Conservation (phyloP, 2,329 filamentous ascomycete genomes). For the Colletotrichum tropicale region DNA sequence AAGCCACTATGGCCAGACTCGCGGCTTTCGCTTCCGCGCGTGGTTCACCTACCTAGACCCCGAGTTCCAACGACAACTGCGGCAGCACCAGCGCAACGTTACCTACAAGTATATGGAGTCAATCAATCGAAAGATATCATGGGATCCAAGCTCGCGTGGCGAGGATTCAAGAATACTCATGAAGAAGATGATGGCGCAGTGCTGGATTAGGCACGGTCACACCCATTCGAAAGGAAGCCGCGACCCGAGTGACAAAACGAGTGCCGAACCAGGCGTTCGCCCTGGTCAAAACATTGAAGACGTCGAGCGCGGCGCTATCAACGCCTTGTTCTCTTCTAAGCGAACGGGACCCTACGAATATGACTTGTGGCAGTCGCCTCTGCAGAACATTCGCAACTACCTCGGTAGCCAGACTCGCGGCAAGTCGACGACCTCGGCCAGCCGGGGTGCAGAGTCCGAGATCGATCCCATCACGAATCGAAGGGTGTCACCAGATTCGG, state of each 20-base stretch:
- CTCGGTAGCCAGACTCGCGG: constrained; percentile 22
- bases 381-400: constrained; percentile 38
- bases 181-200: constrained; percentile 46
- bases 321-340: constrained; percentile 44
- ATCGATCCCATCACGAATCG: constrained; percentile 67
- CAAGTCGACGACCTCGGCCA: not conserved
- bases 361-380: constrained; percentile 33
- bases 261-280: constrained; percentile 41
- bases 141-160: constrained; percentile 45
- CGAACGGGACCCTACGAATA: constrained; percentile 22
- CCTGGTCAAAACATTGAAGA: constrained; percentile 48
- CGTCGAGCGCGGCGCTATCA: constrained; percentile 47
- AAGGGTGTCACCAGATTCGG: constrained; percentile 38
- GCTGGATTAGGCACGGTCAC: constrained; percentile 36
- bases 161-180: constrained; percentile 39
- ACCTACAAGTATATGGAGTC: constrained; percentile 52
- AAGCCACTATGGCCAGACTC: constrained; percentile 41
- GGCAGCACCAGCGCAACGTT: constrained; percentile 45
- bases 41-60: constrained; percentile 50
- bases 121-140: constrained; percentile 47
- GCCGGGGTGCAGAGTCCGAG: constrained; percentile 36
- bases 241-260: constrained; percentile 34
- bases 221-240: constrained; percentile 32
- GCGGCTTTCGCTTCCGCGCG: constrained; percentile 53
- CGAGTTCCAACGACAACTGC: constrained; percentile 45